Evolutionary conservation across 345 rosid species (phyloP).

Genomic region (Syzygium oleosum): DNA sequence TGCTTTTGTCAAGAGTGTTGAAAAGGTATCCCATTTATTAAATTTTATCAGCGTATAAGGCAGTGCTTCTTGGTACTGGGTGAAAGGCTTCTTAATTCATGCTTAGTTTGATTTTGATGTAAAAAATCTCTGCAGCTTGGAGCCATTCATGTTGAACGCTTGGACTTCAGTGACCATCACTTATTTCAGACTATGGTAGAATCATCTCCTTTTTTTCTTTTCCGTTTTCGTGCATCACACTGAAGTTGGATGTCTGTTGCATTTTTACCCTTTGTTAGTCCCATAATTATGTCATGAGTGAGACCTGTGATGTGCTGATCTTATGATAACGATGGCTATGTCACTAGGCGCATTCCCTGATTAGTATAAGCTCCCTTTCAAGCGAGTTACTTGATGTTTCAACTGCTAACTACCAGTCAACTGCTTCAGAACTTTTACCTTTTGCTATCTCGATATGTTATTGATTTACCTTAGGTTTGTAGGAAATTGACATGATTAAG

Average conservation of each 20-base stretch:
- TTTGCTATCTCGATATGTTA: not conserved
- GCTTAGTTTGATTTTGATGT: not conserved
- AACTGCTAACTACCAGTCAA: not conserved
- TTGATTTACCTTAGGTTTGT: not conserved
- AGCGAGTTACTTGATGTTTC: not conserved
- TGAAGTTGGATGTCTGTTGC: not conserved
- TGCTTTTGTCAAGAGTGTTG: slow-evolving; percentile 45
- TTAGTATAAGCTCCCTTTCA: not conserved
- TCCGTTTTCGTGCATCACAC: not conserved
- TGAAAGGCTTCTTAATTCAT: not conserved
- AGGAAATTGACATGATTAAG: slow-evolving; percentile 54
- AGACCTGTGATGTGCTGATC: not conserved
- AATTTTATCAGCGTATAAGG: not conserved
- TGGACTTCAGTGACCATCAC: slow-evolving; percentile 80
- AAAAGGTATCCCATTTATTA: slow-evolving; percentile 26
- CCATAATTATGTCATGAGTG: not conserved
- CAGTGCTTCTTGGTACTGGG: not conserved
- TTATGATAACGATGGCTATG: not conserved
- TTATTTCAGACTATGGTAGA: slow-evolving; percentile 38
- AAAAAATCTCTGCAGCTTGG: slow-evolving; percentile 41
- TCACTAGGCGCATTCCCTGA: not conserved
- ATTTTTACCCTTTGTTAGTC: not conserved
- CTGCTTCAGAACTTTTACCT: not conserved
- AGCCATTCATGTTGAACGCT: slow-evolving; percentile 39
- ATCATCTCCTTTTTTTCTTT: not conserved